phyloP scores from a whole-genome alignment of 2,329 filamentous ascomycete genomes.

The Cytospora leucostoma region DNA sequence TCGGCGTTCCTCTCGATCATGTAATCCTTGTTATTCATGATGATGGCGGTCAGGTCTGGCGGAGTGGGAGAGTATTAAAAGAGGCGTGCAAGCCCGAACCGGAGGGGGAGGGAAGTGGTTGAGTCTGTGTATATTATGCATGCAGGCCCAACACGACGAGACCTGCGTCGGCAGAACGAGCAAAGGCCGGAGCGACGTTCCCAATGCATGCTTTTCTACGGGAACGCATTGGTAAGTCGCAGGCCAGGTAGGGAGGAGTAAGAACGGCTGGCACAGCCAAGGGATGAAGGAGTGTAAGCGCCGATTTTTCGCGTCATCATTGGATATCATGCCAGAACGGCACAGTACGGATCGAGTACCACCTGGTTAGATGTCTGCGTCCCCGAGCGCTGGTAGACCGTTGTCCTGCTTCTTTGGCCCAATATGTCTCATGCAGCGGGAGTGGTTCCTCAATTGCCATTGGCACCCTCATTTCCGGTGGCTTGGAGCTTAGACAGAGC shows the following conservation, averaged over 20 bases:
- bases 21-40: constrained; percentile 20
- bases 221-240: not conserved
- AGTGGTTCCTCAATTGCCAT: constrained; percentile 1
- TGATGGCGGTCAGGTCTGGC: not conserved
- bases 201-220: not conserved
- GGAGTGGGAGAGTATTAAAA: not conserved
- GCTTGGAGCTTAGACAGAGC: constrained; percentile 6
- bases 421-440: constrained; percentile 7
- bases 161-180: constrained; percentile 1
- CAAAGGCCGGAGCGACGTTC: not conserved
- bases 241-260: not conserved
- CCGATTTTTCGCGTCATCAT: not conserved
- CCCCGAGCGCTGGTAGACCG: not conserved
- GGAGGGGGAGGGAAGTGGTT: not conserved
- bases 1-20: not conserved
- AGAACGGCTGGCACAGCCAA: not conserved
- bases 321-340: constrained; percentile 1
- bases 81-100: not conserved
- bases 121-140: not conserved
- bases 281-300: not conserved
- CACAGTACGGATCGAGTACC: not conserved
- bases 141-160: constrained; percentile 2
- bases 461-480: constrained; percentile 8
- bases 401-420: not conserved
- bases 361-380: not conserved